Percentiles rank a stretch among this genome's conserved stretches.
These are phyloP conservation scores for Irpex sp. DNA, from an alignment of 1,284 basidiomycete species.

Conservation along the genomic window DNA sequence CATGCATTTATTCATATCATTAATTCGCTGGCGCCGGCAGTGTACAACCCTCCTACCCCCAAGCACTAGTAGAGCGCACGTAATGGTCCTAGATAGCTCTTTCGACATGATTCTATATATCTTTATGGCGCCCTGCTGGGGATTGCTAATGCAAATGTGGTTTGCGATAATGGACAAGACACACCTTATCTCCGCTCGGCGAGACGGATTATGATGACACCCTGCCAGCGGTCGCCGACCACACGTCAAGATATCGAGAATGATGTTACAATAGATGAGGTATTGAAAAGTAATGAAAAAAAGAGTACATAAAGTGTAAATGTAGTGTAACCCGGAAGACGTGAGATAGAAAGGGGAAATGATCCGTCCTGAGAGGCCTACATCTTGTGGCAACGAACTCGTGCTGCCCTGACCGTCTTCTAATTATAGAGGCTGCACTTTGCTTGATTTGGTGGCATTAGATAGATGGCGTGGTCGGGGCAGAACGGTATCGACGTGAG, in stretches of 20 bases:
- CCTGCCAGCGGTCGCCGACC: not conserved
- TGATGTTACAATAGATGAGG: not conserved
- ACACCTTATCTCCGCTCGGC: not conserved
- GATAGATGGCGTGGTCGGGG: slow-evolving; percentile 91
- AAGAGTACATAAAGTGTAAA: not conserved
- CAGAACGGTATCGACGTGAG: slow-evolving; percentile 87
- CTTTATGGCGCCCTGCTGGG: not conserved
- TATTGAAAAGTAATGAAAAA: not conserved
- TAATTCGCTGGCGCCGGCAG: slow-evolving; percentile 24
- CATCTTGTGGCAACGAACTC: not conserved
- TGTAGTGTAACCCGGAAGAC: not conserved
- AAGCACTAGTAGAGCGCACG: slow-evolving; percentile 31
- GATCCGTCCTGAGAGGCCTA: not conserved
- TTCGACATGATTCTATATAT: not conserved
- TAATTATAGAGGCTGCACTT: not conserved
- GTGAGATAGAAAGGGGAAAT: not conserved
- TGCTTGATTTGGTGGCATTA: slow-evolving; percentile 8
- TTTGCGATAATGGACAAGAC: not conserved
- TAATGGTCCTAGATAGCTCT: slow-evolving; percentile 12
- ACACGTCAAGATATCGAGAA: not conserved
- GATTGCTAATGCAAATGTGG: not conserved
- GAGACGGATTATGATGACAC: not conserved
- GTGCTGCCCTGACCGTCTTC: not conserved
- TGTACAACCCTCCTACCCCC: slow-evolving; percentile 48
- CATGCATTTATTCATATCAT: not conserved